These are phyloP conservation scores for Acrocalymma vagum DNA, from an alignment of 2,329 filamentous ascomycete genomes.

Conservation along the genomic window DNA sequence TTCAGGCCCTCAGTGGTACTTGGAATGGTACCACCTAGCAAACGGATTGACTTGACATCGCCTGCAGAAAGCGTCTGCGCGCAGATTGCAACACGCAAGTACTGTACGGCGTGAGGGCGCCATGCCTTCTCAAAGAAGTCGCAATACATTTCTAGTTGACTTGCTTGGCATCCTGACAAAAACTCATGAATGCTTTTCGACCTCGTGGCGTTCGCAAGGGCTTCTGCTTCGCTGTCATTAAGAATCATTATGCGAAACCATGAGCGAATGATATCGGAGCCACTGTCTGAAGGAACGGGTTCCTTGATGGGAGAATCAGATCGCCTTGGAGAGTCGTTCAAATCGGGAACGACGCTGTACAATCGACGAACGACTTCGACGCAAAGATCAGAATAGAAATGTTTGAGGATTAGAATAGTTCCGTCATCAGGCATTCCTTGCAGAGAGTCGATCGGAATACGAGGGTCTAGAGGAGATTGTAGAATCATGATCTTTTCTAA, in stretches of 20 bases:
- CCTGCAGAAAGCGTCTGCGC: conserved; percentile 33
- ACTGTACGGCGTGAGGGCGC: conserved; percentile 36
- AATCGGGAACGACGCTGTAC: conserved; percentile 35
- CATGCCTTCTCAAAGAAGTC: conserved; percentile 42
- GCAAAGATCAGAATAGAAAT: conserved; percentile 36
- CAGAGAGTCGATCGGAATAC: conserved; percentile 28
- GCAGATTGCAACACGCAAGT: conserved; percentile 36
- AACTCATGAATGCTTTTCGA: conserved; percentile 32
- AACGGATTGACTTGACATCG: conserved; percentile 29
- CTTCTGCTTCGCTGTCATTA: conserved; percentile 35
- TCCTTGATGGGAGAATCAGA: conserved; percentile 7
- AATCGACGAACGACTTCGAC: conserved; percentile 26
- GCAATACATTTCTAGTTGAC: conserved; percentile 35
- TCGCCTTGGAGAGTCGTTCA: conserved; percentile 17
- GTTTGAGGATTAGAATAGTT: conserved; percentile 34
- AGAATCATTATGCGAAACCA: conserved; percentile 43
- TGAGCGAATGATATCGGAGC: conserved; percentile 31
- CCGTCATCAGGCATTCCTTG: conserved; percentile 32
- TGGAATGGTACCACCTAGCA: conserved; percentile 34
- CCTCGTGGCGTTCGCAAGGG: conserved; percentile 30
- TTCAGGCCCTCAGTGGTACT: conserved; percentile 29
- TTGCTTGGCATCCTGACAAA: conserved; percentile 30
- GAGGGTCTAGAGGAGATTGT: conserved; percentile 28
- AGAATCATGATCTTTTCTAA: conserved; percentile 31
- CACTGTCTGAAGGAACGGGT: conserved; percentile 17